A percentile compares a stretch with the other conserved stretches of the same genome.
These are phyloP conservation scores for Capronia coronata DNA, from an alignment of 2,329 filamentous ascomycete genomes.

Conservation along the genomic window DNA sequence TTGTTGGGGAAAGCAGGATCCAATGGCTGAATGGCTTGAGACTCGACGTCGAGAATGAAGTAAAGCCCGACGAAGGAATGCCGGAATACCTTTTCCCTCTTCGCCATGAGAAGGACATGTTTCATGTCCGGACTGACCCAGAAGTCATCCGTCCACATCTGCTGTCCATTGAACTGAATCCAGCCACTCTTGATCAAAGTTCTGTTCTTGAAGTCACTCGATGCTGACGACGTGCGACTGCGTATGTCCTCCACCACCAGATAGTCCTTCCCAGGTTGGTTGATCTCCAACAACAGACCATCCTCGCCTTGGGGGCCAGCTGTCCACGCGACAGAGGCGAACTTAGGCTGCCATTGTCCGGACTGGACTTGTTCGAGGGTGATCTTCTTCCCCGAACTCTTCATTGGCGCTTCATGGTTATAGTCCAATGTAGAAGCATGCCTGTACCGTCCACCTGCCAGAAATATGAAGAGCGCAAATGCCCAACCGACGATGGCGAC, in stretches of 20 bases:
- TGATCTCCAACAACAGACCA: constrained; percentile 71
- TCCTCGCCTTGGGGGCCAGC: constrained; percentile 52
- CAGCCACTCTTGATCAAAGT: constrained; percentile 65
- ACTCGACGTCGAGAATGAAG: constrained; percentile 85
- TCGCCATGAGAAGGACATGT: constrained; percentile 75
- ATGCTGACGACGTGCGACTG: constrained; percentile 39
- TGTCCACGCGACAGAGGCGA: constrained; percentile 43
- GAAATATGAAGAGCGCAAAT: constrained; percentile 41
- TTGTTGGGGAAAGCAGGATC: constrained; percentile 60
- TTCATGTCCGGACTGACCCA: constrained; percentile 78
- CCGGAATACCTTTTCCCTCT: constrained; percentile 71
- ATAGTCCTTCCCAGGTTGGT: constrained; percentile 59
- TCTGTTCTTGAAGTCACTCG: constrained; percentile 47
- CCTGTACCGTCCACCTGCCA: constrained; percentile 34
- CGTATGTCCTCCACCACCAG: constrained; percentile 83
- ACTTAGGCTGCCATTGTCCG: constrained; percentile 35
- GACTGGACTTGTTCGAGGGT: constrained; percentile 39
- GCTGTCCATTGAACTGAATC: constrained; percentile 55
- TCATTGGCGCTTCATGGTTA: constrained; percentile 32
- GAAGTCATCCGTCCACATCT: constrained; percentile 53
- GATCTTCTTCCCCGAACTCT: constrained; percentile 38
- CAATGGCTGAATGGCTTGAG: constrained; percentile 69
- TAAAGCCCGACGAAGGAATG: constrained; percentile 82
- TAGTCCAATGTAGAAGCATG: constrained; percentile 30
- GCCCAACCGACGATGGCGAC: constrained; percentile 42